Evolutionary conservation across 2,329 filamentous ascomycete species (phyloP), one percentile per base, ranked within the genome.

Genomic region (Colletotrichum sansevieriae): DNA sequence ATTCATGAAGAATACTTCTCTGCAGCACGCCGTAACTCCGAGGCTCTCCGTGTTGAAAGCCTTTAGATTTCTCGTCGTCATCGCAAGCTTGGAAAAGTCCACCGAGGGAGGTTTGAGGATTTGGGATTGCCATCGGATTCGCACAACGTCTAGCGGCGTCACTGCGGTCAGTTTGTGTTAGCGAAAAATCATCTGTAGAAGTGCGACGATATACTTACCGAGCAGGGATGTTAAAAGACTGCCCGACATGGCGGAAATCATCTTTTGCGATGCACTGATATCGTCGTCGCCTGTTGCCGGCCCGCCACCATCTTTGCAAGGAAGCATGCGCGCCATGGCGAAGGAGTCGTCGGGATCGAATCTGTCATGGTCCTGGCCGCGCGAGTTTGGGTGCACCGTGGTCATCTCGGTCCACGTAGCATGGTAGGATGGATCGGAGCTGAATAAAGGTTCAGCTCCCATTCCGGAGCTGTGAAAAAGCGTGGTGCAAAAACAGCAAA

Each of bases 1-100:
- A 73, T 94, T 95, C 71, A 95, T 90, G 85, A 97, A 99, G 80
- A 98, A 99, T 41, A 99, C 95, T 79, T 99, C 95, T 70, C 96
- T 91, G 78, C 96, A 99, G 81, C 96, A 99, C 44, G 95, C 90
- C 15, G 95, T 97, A 63, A 98, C 93, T 70, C 96, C 96, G 57
- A 98, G 88, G 75, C 95, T 93, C 35, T 92, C 79, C 2, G 88
- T 90, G 63, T 94, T 93, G 56, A 96, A 87, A 72, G 91, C 88
- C 71, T 89, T 90, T 73, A 90, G 78, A 76, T 88, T 89, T 73
- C 86, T 77, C 73, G 86, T 81, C 74, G 87, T 80, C 76, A 89
- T 73, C 74, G 87, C 78, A 78, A 91, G 79, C 79, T 85, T 83
- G 76, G 87, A 82, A 73, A 88, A 84, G 74, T 87, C 83, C 76